These are phyloP conservation scores for Hibiscus tridactylites DNA, from an alignment of 345 rosid species.

Conservation along the genomic window DNA sequence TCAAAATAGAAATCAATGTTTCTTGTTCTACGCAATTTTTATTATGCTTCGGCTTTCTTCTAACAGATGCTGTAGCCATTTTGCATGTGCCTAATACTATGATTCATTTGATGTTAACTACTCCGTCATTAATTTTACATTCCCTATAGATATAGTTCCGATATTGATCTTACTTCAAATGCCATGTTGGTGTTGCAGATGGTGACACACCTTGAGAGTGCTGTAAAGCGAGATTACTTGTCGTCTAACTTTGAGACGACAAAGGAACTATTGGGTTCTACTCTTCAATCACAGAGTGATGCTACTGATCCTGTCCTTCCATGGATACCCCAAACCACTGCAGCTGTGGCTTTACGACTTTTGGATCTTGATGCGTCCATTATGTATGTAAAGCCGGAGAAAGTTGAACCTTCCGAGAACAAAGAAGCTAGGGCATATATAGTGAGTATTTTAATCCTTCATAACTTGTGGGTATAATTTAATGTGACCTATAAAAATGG, in stretches of 20 bases:
- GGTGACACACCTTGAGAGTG: slow-evolving; percentile 63
- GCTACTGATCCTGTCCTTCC: slow-evolving; percentile 52
- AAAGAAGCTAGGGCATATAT: slow-evolving; percentile 30
- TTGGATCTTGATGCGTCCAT: slow-evolving; percentile 68
- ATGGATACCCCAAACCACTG: slow-evolving; percentile 82
- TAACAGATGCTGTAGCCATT: not conserved
- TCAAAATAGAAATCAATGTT: not conserved
- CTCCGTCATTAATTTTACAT: not conserved
- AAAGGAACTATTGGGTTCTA: slow-evolving; percentile 52
- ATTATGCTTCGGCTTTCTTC: not conserved
- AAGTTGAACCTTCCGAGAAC: slow-evolving; percentile 44
- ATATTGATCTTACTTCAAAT: not conserved
- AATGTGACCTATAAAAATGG: not conserved
- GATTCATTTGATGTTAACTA: not conserved
- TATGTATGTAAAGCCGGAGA: slow-evolving; percentile 47
- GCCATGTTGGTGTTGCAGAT: slow-evolving; percentile 35
- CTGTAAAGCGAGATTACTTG: slow-evolving; percentile 53
- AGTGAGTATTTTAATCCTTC: slow-evolving; percentile 35
- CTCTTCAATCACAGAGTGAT: slow-evolving; percentile 11
- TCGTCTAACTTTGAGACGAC: slow-evolving; percentile 59
- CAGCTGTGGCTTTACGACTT: slow-evolving; percentile 86
- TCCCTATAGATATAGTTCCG: not conserved
- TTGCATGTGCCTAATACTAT: not conserved
- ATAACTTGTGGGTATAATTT: not conserved
- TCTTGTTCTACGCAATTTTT: not conserved